Conservation (phyloP, 345 rosid species). For the Luvunga scandens region DNA sequence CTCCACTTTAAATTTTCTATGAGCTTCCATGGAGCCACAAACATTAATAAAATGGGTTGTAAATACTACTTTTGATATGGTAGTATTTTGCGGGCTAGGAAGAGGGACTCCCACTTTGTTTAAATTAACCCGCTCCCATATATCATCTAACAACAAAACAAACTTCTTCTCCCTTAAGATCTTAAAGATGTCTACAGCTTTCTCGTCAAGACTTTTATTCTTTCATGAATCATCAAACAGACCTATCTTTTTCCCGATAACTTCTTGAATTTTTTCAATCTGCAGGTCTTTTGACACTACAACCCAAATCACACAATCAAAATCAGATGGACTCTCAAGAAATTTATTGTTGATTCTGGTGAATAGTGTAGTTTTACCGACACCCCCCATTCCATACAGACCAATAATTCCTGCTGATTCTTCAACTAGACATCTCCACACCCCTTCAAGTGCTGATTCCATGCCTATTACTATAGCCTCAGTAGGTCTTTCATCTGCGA, state of each 20-base stretch:
- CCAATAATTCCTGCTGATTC: not conserved
- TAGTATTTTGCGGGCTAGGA: not conserved
- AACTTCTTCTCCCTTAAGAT: not conserved
- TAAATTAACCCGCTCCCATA: constrained; percentile 16
- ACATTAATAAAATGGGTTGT: constrained; percentile 7
- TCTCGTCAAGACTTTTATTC: not conserved
- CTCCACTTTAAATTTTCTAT: not conserved
- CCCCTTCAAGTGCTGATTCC: not conserved
- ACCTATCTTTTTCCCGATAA: not conserved
- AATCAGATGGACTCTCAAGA: not conserved
- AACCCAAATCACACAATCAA: too few species aligned
- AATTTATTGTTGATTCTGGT: constrained; percentile 8
- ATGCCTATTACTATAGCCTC: not conserved
- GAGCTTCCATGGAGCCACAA: constrained; percentile 5
- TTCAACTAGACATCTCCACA: not conserved
- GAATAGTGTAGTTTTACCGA: constrained; percentile 3
- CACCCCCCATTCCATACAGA: constrained; percentile 7
- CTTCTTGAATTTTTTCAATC: not conserved
- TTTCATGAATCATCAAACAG: not conserved
- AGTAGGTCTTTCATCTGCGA: not conserved
- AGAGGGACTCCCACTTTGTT: not conserved
- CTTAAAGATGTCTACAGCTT: not conserved
- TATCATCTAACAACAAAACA: constrained; percentile 7
- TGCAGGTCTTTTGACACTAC: not conserved
- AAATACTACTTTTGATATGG: constrained; percentile 2